phyloP scores from a whole-genome alignment of 352 stramenopile genomes.

The Pythium oligandrum region DNA sequence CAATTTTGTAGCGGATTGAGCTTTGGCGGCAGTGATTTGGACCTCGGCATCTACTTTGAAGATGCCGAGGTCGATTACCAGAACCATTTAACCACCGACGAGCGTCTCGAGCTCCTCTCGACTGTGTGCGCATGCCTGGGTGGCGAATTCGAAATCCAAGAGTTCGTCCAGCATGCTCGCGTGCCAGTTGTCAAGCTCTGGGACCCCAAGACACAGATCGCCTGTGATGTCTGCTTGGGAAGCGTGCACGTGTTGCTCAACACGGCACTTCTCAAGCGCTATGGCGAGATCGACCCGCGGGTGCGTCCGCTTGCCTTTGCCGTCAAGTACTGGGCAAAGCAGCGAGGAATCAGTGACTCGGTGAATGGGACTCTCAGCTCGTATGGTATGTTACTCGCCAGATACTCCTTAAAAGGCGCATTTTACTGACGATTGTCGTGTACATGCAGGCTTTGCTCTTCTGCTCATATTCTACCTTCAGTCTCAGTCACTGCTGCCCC shows the following conservation, averaged over 20 bases:
- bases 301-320: slow-evolving; percentile 92
- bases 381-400: slow-evolving; percentile 75
- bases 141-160: slow-evolving; percentile 45
- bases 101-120: slow-evolving; percentile 54
- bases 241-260: slow-evolving; percentile 72
- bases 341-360: slow-evolving; percentile 96
- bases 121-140: slow-evolving; percentile 37
- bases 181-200: slow-evolving; percentile 79
- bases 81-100: slow-evolving; percentile 46
- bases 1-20: slow-evolving; percentile 41
- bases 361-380: slow-evolving; percentile 95
- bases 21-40: slow-evolving; percentile 74
- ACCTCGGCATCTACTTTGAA: slow-evolving; percentile 82
- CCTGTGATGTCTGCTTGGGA: slow-evolving; percentile 72
- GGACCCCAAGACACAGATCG: slow-evolving; percentile 40
- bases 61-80: slow-evolving; percentile 53
- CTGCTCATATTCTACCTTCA: slow-evolving; percentile 97
- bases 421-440: slow-evolving; percentile 8
- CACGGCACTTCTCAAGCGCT: slow-evolving; percentile 73
- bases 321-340: slow-evolving; percentile 98
- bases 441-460: slow-evolving; percentile 89
- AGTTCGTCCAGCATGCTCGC: slow-evolving; percentile 72
- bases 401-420: background rate
- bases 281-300: slow-evolving; percentile 60
- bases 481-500: slow-evolving; percentile 51